Evolutionary conservation across 2,329 filamentous ascomycete genomes (phyloP).

Genomic region (Cytospora schulzeri): DNA sequence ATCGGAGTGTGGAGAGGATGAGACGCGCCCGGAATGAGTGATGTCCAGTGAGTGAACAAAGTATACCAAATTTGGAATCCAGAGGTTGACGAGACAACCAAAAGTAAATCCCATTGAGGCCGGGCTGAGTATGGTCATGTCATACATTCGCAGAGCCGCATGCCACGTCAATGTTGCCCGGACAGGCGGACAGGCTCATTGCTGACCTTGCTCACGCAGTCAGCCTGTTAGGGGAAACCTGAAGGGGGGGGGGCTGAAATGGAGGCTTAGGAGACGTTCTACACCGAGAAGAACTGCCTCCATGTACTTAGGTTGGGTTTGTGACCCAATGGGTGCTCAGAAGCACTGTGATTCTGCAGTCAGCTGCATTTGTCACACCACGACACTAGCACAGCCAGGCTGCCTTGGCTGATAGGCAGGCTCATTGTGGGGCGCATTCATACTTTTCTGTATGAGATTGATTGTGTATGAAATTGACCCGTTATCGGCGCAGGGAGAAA

Average conservation of each 20-base stretch:
- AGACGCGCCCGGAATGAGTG: not conserved
- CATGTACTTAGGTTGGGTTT: not conserved
- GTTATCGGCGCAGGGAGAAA: not conserved
- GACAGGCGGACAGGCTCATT: not conserved
- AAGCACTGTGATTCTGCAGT: not conserved
- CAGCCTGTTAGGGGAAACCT: not conserved
- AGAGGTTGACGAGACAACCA: not conserved
- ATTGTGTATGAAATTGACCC: not conserved
- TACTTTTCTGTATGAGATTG: not conserved
- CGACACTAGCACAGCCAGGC: slow-evolving; percentile 7
- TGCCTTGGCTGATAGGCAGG: slow-evolving; percentile 11
- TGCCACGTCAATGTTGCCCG: not conserved
- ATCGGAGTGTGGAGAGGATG: not conserved
- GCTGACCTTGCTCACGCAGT: not conserved
- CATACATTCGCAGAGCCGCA: slow-evolving; percentile 4
- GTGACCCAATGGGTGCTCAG: not conserved
- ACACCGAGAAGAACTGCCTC: not conserved
- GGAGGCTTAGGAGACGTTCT: too few relatives aligned
- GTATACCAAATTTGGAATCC: not conserved
- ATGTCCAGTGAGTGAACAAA: not conserved
- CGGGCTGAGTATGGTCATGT: not conserved
- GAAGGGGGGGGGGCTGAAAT: slow-evolving; percentile 5
- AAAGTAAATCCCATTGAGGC: not conserved
- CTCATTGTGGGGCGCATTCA: not conserved
- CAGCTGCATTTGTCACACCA: not conserved